Base-by-base conservation (phyloP, 1,139 yeast genomes). In the Magnusiomyces magnusii region DNA sequence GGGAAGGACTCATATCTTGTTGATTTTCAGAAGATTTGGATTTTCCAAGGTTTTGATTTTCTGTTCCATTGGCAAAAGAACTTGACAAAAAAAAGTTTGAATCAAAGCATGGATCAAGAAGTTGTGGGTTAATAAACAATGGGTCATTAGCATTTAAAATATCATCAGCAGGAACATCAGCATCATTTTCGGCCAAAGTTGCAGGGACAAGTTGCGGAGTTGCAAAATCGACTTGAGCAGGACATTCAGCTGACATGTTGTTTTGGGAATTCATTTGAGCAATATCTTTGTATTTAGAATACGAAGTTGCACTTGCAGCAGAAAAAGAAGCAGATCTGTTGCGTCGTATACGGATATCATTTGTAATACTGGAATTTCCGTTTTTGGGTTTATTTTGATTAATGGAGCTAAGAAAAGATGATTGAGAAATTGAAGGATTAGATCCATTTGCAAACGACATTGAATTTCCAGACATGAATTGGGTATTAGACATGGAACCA, bases 241-340 rank as follows among this genome's bases (percentile, higher is more conserved):
- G 85, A 28, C 73, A 76, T 31, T 70, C 61, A 5, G 70, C 67
- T 1, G 54, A 47, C 56, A 69, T 67, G 62, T 65, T 67, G 60
- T 63, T 65, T 57, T 61, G 58, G 19, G 66, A 61, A 5, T 78
- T 76, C 52, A 68, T 62, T 3, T 62, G 66, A 39, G 64, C 70
- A 31, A 63, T 61, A 47, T 82, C 85, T 63, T 77, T 77, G 52
- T 74, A 70, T 52, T 80, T 81, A 1, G 88, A 79, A 68, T 90
- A 90, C 0, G 93, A 83, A 17, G 80, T 74, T 0, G 89, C 83
- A 13, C 89, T 81, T 1, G 90, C 83, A 0, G 97, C 97, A 3
- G 91, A 83, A 69, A 88, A 91, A 1, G 96, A 89, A 36, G 87
- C 86, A 68, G 87, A 93, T 49, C 96, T 74, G 55, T 66, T 64